Evolutionary conservation across 2,329 filamentous ascomycete genomes (phyloP).

Genomic region (Ascochyta viciae-villosae): DNA sequence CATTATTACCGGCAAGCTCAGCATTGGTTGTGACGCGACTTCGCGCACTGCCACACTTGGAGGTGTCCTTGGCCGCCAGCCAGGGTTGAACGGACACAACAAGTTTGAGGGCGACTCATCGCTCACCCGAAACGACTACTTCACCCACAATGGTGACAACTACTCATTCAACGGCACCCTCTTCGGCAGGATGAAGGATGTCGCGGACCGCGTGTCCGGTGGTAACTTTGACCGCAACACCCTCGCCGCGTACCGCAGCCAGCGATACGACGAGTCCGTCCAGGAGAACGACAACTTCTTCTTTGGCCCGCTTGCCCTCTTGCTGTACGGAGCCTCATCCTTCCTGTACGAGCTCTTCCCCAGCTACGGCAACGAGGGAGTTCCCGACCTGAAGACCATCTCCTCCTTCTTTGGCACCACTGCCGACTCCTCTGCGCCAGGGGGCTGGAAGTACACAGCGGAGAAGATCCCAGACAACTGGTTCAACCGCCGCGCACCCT

Average conservation of each 20-base stretch:
- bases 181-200: slow-evolving; percentile 49
- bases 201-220: slow-evolving; percentile 32
- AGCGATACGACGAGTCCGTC: slow-evolving; percentile 50
- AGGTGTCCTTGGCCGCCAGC: slow-evolving; percentile 44
- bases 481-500: slow-evolving; percentile 43
- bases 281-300: slow-evolving; percentile 52
- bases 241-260: slow-evolving; percentile 48
- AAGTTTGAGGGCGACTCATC: slow-evolving; percentile 54
- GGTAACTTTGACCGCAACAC: slow-evolving; percentile 50
- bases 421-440: slow-evolving; percentile 42
- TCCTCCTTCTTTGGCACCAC: slow-evolving; percentile 51
- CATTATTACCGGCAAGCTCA: slow-evolving; percentile 51
- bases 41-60: slow-evolving; percentile 46
- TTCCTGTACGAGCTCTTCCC: slow-evolving; percentile 56
- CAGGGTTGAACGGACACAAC: slow-evolving; percentile 54
- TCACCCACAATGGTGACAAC: slow-evolving; percentile 45
- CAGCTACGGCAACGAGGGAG: slow-evolving; percentile 30
- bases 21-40: slow-evolving; percentile 56
- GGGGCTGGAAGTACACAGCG: slow-evolving; percentile 46
- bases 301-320: slow-evolving; percentile 51
- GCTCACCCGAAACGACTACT: slow-evolving; percentile 53
- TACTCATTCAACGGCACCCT: slow-evolving; percentile 53
- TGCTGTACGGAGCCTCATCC: slow-evolving; percentile 53
- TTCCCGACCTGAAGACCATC: slow-evolving; percentile 27
- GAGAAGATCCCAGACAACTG: slow-evolving; percentile 54